Evolutionary conservation across 768 basidiomycete species (phyloP).

Genomic region (Trametes meyenii): DNA sequence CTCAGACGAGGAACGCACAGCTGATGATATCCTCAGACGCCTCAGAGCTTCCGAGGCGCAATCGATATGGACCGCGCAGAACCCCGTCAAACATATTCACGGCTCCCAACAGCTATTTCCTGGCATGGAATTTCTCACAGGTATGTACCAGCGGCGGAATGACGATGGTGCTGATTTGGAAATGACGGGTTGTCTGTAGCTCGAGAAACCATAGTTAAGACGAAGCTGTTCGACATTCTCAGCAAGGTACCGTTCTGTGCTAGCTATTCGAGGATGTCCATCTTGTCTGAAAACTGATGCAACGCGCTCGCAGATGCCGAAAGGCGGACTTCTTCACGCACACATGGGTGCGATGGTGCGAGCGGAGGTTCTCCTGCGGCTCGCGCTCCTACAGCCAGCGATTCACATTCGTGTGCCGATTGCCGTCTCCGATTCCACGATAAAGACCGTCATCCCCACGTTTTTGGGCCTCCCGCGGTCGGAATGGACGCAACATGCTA

Average conservation of each 20-base stretch:
- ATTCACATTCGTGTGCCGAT: conserved; percentile 59
- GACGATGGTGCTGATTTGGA: neutral
- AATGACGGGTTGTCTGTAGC: neutral
- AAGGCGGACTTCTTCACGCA: conserved; percentile 72
- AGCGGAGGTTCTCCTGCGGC: conserved; percentile 49
- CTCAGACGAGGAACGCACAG: conserved; percentile 44
- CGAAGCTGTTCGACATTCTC: conserved; percentile 62
- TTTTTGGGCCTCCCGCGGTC: conserved; percentile 50
- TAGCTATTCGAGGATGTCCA: no score
- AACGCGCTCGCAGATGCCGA: conserved; percentile 63
- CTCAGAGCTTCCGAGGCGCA: conserved; percentile 56
- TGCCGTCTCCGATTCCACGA: conserved; percentile 43
- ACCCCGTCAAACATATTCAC: conserved; percentile 22
- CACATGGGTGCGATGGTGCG: conserved; percentile 76
- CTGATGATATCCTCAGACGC: conserved; percentile 56
- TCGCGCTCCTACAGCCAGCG: conserved; percentile 57
- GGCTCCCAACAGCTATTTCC: conserved; percentile 65
- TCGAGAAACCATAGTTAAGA: conserved; percentile 50
- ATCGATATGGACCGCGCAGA: conserved; percentile 57
- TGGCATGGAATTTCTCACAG: conserved; percentile 79
- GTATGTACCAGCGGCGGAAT: conserved; percentile 36
- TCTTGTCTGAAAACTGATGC: neutral
- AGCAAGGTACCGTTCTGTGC: conserved; percentile 48
- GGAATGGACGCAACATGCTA: conserved; percentile 24
- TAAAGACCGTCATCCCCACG: conserved; percentile 49